Evolutionary conservation across 352 stramenopile species (phyloP).

Genomic region (Hyaloperonospora brassicae): DNA sequence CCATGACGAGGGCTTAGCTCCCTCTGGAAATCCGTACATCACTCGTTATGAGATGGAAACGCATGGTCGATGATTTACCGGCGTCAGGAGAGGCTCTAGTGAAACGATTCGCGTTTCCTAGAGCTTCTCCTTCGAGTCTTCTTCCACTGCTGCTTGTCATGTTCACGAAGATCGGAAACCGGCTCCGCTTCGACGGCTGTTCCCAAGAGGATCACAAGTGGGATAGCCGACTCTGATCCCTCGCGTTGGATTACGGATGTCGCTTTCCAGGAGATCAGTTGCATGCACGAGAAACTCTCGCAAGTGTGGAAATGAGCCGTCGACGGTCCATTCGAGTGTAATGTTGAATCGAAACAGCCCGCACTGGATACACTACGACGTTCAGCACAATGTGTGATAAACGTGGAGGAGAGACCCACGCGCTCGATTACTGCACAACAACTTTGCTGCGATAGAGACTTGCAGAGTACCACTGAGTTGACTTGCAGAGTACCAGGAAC

Average conservation of each 20-base stretch:
- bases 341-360: conserved; percentile 47
- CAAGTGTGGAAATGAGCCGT: too few relatives aligned
- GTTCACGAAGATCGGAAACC: conserved; percentile 1
- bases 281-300: too few relatives aligned
- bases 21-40: background rate
- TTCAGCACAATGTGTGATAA: background rate
- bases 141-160: conserved; percentile 12
- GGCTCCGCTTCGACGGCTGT: background rate
- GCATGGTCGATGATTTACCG: background rate
- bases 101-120: conserved; percentile 12
- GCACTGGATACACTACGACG: conserved; percentile 13
- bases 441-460: conserved; percentile 27
- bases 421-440: conserved; percentile 30
- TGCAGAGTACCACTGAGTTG: conserved; percentile 11
- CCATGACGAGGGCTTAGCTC: too few relatives aligned
- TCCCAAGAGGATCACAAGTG: too few relatives aligned
- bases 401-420: conserved; percentile 27
- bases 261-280: too few relatives aligned
- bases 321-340: conserved; percentile 32
- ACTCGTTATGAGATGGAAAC: conserved; percentile 5
- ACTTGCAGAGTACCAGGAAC: background rate
- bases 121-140: conserved; percentile 12
- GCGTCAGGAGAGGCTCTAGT: background rate
- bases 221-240: too few relatives aligned
- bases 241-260: too few relatives aligned